These are phyloP conservation scores for Pichia kudriavzevii DNA, from an alignment of 1,139 yeast species.

Conservation along the genomic window DNA sequence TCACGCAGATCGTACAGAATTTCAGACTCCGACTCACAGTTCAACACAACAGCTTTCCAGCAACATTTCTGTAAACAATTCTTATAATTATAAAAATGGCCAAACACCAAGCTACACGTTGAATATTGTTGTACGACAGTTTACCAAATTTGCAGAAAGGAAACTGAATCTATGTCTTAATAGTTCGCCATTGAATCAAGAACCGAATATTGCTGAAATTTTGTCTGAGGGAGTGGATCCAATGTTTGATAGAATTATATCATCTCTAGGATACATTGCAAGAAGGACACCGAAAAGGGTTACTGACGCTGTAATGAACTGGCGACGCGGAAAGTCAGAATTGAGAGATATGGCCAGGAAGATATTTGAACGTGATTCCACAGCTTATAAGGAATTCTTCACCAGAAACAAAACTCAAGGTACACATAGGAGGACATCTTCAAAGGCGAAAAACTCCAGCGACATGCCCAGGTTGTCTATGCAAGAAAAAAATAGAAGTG, in stretches of 20 bases:
- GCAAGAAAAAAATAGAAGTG: constrained; percentile 6
- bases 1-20: neutral
- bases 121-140: constrained; percentile 90
- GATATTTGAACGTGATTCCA: constrained; percentile 43
- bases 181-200: constrained; percentile 53
- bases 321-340: constrained; percentile 91
- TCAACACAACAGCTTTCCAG: neutral
- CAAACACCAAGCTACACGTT: constrained; percentile 70
- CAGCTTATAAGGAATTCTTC: constrained; percentile 22
- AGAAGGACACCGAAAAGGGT: constrained; percentile 89
- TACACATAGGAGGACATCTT: constrained; percentile 17
- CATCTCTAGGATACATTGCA: constrained; percentile 85
- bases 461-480: too few species aligned
- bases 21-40: neutral
- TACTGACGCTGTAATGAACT: constrained; percentile 94
- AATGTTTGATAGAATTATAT: constrained; percentile 75
- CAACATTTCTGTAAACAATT: neutral
- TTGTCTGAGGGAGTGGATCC: constrained; percentile 84
- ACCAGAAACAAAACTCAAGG: constrained; percentile 2
- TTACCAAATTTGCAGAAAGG: constrained; percentile 87
- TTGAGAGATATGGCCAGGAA: constrained; percentile 70
- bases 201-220: constrained; percentile 76
- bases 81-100: constrained; percentile 8
- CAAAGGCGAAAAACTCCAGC: constrained; percentile 15
- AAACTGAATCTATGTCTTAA: constrained; percentile 71